These are phyloP conservation scores for Zopfochytrium polystomum DNA, from an alignment of 371 early-diverging fungal genomes.

Conservation along the genomic window DNA sequence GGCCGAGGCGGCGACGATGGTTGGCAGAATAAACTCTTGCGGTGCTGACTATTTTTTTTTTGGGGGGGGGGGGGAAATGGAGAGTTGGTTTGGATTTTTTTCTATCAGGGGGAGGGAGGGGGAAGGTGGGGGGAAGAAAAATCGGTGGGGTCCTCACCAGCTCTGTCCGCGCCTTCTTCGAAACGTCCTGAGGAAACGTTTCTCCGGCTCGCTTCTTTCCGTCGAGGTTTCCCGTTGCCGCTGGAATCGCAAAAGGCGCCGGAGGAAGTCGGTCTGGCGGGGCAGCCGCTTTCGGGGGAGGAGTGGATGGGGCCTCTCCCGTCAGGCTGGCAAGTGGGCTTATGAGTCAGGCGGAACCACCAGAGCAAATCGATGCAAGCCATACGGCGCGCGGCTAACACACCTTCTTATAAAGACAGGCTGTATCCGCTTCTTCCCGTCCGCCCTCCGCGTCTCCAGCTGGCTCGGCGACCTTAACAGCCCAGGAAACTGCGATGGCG, in stretches of 20 bases:
- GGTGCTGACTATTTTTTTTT: no score
- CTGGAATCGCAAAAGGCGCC: constrained; percentile 1
- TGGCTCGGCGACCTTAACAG: constrained; percentile 35
- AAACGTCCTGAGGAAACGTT: no score
- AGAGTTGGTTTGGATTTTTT: no score
- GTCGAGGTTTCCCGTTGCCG: neutral
- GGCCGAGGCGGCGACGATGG: constrained; percentile 6
- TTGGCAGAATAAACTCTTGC: constrained; percentile 27
- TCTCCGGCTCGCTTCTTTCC: no score
- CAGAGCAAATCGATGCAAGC: neutral
- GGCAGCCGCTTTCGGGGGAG: neutral
- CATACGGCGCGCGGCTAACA: constrained; percentile 10
- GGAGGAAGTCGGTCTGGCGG: neutral
- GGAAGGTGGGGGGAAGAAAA: no score
- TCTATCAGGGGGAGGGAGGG: no score
- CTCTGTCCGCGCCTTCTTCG: no score
- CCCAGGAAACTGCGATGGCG: neutral
- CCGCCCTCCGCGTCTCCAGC: constrained; percentile 63
- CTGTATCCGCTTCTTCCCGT: constrained; percentile 77
- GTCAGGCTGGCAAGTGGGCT: constrained; percentile 1
- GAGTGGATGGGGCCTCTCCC: constrained; percentile 6
- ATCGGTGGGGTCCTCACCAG: no score
- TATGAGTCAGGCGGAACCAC: neutral
- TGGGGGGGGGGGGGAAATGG: no score
- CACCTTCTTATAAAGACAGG: constrained; percentile 61